Evolutionary conservation across 441 rosid genomes (phyloP).

Genomic region (Croton setiger): DNA sequence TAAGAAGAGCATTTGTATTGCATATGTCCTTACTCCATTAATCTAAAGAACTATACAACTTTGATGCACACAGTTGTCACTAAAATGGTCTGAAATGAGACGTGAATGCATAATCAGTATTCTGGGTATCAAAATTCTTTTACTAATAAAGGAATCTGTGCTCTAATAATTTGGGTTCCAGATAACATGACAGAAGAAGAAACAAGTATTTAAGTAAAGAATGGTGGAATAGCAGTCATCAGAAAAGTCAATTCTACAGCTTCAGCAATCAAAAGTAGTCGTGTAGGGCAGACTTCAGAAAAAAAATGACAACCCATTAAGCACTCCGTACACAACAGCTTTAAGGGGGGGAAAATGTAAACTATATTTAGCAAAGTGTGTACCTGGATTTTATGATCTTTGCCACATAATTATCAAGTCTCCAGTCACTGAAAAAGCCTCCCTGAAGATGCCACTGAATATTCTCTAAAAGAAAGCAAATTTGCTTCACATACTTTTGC

Average conservation of each 20-base stretch:
- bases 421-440: slow-evolving; percentile 94
- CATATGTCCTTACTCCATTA: not conserved
- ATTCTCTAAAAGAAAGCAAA: slow-evolving; percentile 67
- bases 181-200: not conserved
- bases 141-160: not conserved
- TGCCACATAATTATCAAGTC: slow-evolving; percentile 70
- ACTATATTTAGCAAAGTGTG: not conserved
- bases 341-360: not conserved
- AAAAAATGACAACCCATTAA: not conserved
- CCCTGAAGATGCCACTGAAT: slow-evolving; percentile 78
- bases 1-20: not conserved
- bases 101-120: not conserved
- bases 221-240: slow-evolving; percentile 5
- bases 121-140: not conserved
- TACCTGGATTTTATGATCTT: slow-evolving; percentile 74
- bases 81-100: not conserved
- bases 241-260: not conserved
- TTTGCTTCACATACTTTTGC: slow-evolving; percentile 74
- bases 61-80: not conserved
- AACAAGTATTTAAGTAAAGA: not conserved
- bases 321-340: not conserved
- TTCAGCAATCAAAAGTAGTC: not conserved
- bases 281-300: not conserved
- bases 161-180: not conserved
- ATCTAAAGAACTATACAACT: not conserved